Evolutionary conservation across 352 stramenopile species (phyloP).

Genomic region (Phytophthora hybrid): DNA sequence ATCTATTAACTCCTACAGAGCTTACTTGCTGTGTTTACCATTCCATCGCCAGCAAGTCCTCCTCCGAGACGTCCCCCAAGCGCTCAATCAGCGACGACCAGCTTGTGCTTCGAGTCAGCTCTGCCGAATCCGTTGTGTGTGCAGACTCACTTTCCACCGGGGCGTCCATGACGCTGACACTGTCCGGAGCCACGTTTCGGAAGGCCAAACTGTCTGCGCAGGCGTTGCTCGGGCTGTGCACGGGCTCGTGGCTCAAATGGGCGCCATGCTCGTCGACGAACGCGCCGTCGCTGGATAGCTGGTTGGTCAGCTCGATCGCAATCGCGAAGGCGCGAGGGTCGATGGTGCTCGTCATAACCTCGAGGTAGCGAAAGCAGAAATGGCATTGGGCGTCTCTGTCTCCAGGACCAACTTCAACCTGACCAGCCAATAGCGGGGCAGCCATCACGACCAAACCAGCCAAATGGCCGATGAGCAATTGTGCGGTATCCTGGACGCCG

Average conservation of each 20-base stretch:
- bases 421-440: neutral
- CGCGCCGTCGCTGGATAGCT: constrained; percentile 28
- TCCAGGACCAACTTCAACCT: neutral
- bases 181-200: constrained; percentile 2
- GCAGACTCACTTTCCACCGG: neutral
- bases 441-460: too few species aligned
- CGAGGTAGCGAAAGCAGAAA: constrained; percentile 13
- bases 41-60: constrained; percentile 17
- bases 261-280: constrained; percentile 22
- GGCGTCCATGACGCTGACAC: neutral
- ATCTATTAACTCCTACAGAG: too few species aligned
- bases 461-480: neutral
- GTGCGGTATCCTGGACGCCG: neutral
- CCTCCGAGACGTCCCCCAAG: constrained; percentile 14
- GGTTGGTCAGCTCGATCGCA: constrained; percentile 23
- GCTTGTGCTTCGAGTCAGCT: neutral
- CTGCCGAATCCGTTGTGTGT: neutral
- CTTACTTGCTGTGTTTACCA: neutral
- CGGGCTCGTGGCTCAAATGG: neutral
- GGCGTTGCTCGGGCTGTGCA: neutral
- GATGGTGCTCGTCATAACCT: constrained; percentile 17
- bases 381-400: neutral
- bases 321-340: constrained; percentile 25
- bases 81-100: constrained; percentile 27
- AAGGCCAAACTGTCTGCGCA: constrained; percentile 1